phyloP scores from a whole-genome alignment of 371 early-diverging fungal species.

The Mortierella sp. region DNA sequence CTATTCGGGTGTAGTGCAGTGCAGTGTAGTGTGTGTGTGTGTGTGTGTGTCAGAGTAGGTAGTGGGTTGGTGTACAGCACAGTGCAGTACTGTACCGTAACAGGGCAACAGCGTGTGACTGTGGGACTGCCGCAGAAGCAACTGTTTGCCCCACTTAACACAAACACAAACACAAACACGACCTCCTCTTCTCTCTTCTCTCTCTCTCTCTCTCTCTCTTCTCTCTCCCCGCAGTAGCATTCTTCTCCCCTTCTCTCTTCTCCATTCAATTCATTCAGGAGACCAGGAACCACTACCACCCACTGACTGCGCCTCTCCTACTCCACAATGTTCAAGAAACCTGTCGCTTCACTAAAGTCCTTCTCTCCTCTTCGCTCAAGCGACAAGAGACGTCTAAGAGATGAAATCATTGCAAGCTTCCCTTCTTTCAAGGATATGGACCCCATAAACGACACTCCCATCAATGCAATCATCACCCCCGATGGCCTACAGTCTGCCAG shows the following conservation, averaged over 20 bases:
- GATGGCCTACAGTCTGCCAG: slow-evolving; percentile 73
- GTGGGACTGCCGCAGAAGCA: no score
- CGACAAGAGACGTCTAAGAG: slow-evolving; percentile 69
- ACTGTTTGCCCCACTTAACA: no score
- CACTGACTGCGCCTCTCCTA: neutral
- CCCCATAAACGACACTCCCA: slow-evolving; percentile 26
- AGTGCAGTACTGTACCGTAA: no score
- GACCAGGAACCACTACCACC: no score
- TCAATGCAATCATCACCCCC: slow-evolving; percentile 60
- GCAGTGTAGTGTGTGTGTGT: no score
- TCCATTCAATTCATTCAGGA: no score
- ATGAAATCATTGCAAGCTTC: slow-evolving; percentile 66
- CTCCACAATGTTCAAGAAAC: slow-evolving; percentile 71
- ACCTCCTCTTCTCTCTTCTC: no score
- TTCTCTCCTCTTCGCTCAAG: slow-evolving; percentile 73
- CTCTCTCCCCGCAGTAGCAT: neutral
- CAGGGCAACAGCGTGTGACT: no score
- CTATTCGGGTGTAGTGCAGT: no score
- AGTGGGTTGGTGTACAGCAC: neutral
- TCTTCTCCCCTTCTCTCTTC: neutral
- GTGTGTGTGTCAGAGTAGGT: no score
- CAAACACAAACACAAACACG: no score
- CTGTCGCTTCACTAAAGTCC: slow-evolving; percentile 66
- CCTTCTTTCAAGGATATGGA: slow-evolving; percentile 57
- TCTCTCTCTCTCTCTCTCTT: no score